These are phyloP conservation scores for Ascochyta clinopodiicola DNA, from an alignment of 2,329 filamentous ascomycete genomes.

Conservation along the genomic window DNA sequence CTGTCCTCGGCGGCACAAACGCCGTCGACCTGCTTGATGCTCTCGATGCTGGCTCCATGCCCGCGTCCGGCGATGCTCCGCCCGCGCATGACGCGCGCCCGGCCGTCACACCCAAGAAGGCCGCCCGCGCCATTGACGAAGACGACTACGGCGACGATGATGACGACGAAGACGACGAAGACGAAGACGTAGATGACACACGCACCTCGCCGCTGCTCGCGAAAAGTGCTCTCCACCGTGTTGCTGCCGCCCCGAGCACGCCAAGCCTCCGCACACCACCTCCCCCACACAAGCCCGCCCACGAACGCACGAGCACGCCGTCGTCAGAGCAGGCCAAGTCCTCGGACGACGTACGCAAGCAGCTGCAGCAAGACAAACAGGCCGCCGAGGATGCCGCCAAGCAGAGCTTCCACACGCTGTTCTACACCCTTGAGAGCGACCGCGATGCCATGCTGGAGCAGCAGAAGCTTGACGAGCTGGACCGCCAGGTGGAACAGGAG, in stretches of 20 bases:
- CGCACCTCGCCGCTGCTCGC: conserved; percentile 58
- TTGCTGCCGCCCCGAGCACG: conserved; percentile 64
- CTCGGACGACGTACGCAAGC: conserved; percentile 88
- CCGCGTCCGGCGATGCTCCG: conserved; percentile 39
- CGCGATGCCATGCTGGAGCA: conserved; percentile 97
- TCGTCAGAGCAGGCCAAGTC: conserved; percentile 68
- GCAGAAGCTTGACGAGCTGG: conserved; percentile 93
- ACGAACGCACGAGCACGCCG: conserved; percentile 63
- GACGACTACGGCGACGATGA: conserved; percentile 86
- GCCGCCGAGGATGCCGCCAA: conserved; percentile 89
- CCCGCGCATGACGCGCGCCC: conserved; percentile 53
- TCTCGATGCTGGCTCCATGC: conserved; percentile 29
- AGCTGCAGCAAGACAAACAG: conserved; percentile 88
- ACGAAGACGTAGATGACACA: conserved; percentile 47
- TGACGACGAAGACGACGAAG: conserved; percentile 57
- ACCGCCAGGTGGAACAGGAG: conserved; percentile 94
- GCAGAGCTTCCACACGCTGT: conserved; percentile 88
- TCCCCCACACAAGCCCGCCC: conserved; percentile 63
- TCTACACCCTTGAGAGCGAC: conserved; percentile 95
- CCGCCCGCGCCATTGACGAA: conserved; percentile 79
- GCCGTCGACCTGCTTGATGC: conserved; percentile 33
- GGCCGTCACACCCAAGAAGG: conserved; percentile 69
- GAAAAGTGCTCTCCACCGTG: conserved; percentile 60
- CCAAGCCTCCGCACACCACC: conserved; percentile 72
- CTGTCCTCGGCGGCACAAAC: conserved; percentile 68